phyloP scores from a whole-genome alignment of 345 rosid genomes.

The Nephelium lappaceum region DNA sequence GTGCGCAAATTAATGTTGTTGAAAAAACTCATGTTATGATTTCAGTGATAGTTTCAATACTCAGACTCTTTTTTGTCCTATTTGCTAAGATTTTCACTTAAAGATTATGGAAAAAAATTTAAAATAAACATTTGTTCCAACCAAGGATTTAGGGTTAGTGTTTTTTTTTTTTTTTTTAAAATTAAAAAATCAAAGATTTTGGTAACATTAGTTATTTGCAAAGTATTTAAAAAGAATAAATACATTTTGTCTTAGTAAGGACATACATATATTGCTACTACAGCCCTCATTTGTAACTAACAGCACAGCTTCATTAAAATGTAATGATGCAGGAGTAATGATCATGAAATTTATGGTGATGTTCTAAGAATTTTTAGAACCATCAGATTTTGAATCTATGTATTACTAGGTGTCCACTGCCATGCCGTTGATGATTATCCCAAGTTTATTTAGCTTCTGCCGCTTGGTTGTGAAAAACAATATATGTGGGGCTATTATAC shows the following conservation, averaged over 20 bases:
- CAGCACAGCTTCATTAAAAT: not conserved
- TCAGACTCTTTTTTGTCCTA: too few relatives aligned
- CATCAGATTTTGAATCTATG: not conserved
- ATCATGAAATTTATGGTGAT: not conserved
- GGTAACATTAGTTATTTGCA: not conserved
- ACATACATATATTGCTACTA: not conserved
- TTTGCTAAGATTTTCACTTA: too few relatives aligned
- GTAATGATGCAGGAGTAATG: too few relatives aligned
- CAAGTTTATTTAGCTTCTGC: not conserved
- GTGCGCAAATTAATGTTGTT: too few relatives aligned
- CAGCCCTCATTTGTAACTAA: not conserved
- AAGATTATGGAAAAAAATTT: too few relatives aligned
- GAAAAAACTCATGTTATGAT: too few relatives aligned
- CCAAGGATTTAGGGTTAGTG: not conserved
- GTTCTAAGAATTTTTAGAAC: not conserved
- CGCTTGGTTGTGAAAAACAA: not conserved
- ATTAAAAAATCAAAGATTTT: too few relatives aligned
- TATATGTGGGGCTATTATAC: not conserved
- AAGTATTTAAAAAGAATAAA: not conserved
- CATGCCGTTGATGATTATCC: not conserved
- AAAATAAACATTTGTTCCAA: not conserved
- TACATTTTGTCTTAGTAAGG: not conserved
- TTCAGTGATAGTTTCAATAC: too few relatives aligned
- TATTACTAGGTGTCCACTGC: not conserved
- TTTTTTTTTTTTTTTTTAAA: too few relatives aligned